Conservation (phyloP, 2,329 filamentous ascomycete species). For the Aurifilum marmelostoma region DNA sequence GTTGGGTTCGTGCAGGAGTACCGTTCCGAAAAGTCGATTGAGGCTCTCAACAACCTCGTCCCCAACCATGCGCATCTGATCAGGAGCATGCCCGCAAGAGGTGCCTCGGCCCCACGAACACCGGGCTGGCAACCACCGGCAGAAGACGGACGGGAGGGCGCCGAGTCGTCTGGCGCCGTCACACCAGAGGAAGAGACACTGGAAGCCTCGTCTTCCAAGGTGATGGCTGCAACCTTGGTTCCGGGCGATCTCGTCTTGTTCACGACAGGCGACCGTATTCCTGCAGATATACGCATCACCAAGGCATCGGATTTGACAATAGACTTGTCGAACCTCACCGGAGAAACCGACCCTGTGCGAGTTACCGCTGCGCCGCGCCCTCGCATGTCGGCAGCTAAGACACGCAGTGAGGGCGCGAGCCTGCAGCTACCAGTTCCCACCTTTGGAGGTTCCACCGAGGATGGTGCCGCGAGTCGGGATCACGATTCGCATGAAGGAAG, state of each 20-base stretch:
- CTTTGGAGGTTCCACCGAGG: constrained; percentile 41
- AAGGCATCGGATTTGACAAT: constrained; percentile 88
- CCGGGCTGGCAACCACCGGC: constrained; percentile 52
- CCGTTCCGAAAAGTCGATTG: constrained; percentile 93
- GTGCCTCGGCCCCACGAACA: constrained; percentile 40
- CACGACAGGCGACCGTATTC: constrained; percentile 93
- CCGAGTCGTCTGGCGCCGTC: constrained; percentile 55
- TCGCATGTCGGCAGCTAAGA: constrained; percentile 37
- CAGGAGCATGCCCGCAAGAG: constrained; percentile 54
- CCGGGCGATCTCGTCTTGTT: constrained; percentile 93
- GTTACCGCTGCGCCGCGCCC: constrained; percentile 68
- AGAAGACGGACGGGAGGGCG: constrained; percentile 36
- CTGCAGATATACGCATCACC: constrained; percentile 93
- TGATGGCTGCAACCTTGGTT: constrained; percentile 85
- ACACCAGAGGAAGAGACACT: constrained; percentile 66
- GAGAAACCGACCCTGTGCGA: constrained; percentile 90
- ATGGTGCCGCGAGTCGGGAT: constrained; percentile 45
- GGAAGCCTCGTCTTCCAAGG: constrained; percentile 77
- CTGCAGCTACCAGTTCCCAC: constrained; percentile 42
- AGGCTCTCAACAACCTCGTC: constrained; percentile 90
- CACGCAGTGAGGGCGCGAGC: constrained; percentile 31
- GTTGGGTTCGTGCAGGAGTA: constrained; percentile 98
- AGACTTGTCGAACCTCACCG: constrained; percentile 94
- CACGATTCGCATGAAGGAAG: constrained; percentile 73
- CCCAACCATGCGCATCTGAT: constrained; percentile 97